Base-by-base conservation (phyloP, 2,329 filamentous ascomycete species). In the Arthrobotrys iridis region DNA sequence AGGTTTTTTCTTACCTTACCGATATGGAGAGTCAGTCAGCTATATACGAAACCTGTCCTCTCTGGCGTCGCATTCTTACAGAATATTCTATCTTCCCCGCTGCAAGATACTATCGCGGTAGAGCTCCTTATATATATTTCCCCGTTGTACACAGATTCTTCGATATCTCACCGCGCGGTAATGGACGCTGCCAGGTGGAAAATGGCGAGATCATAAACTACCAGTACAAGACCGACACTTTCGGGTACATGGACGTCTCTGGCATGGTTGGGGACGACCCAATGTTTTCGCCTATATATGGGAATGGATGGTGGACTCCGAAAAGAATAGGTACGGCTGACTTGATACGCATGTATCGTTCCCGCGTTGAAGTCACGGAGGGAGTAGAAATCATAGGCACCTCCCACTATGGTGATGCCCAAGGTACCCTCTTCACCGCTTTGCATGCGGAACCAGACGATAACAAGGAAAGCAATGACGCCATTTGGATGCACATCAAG, bases 121-220 rank as follows among this genome's bases (percentile, higher is more conserved):
- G 50, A 37, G 15, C 15, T 2, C 50, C 50, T 2, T 55, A 55
- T n/a, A 55, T 30, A 0, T 37, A 37, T 3, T 55, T 55, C 50
- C 50, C 50, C 1, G 30, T 55, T 5, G 50, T 55, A 3, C 50
- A 55, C 18, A 37, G 50, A n/a, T 55, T 55, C 28, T 55, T 55
- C 30, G 50, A 55, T 11, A 55, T 55, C 30, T 55, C 50, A 2
- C 15, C 15, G 10, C 15, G 5, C 7, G 50, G 50, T 4, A 55
- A 55, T 18, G 50, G 50, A 1, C 50, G 50, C 7, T 55, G 50
- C 15, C 28, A 35, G 18, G 30, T 55, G 2, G 24, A 24, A 3
- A 15, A 37, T 11, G 50, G 50, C 7, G 50, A 8, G 0, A 55
- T 55, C 18, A 5, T 37, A 0, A 24, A 37, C 10, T 37, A 55